These are phyloP conservation scores for Epichloe bromicola DNA, from an alignment of 2,329 filamentous ascomycete species.

Conservation along the genomic window DNA sequence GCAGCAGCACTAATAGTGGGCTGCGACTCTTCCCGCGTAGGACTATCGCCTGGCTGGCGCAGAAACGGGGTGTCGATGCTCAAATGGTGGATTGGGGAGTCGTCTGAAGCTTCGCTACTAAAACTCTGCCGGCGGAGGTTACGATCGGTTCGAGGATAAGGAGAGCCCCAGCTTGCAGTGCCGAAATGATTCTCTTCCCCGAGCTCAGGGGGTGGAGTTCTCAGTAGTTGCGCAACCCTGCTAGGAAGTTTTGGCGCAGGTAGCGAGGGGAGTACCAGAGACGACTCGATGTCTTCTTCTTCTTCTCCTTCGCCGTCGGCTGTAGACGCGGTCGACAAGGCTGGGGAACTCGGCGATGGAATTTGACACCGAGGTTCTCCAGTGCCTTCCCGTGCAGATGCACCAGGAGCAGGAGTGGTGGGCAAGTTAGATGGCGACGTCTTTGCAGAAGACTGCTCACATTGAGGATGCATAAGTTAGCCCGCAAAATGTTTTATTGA, in stretches of 20 bases:
- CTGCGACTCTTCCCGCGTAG: constrained; percentile 16
- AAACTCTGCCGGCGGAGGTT: constrained; percentile 37
- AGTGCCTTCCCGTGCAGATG: constrained; percentile 45
- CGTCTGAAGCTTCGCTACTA: constrained; percentile 47
- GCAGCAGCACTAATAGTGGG: constrained; percentile 39
- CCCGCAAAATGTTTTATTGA: constrained; percentile 5
- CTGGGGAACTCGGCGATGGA: constrained; percentile 38
- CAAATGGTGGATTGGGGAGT: constrained; percentile 47
- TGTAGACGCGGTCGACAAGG: constrained; percentile 49
- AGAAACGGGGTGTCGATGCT: constrained; percentile 50
- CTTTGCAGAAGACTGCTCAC: constrained; percentile 29
- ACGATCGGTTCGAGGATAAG: constrained; percentile 58
- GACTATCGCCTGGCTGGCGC: constrained; percentile 35
- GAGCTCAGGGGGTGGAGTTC: constrained; percentile 31
- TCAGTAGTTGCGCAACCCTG: constrained; percentile 40
- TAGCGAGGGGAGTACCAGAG: constrained; percentile 45
- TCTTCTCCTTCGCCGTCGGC: constrained; percentile 41
- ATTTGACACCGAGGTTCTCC: constrained; percentile 23
- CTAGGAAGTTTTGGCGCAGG: constrained; percentile 45
- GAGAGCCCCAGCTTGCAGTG: constrained; percentile 84
- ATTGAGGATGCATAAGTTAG: constrained; percentile 13
- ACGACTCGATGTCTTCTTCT: constrained; percentile 39
- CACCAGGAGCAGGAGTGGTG: constrained; percentile 43
- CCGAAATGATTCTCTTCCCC: constrained; percentile 33
- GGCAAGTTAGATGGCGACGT: constrained; percentile 42